Evolutionary conservation across 768 basidiomycete species (phyloP).

Genomic region (Mycena galopus): DNA sequence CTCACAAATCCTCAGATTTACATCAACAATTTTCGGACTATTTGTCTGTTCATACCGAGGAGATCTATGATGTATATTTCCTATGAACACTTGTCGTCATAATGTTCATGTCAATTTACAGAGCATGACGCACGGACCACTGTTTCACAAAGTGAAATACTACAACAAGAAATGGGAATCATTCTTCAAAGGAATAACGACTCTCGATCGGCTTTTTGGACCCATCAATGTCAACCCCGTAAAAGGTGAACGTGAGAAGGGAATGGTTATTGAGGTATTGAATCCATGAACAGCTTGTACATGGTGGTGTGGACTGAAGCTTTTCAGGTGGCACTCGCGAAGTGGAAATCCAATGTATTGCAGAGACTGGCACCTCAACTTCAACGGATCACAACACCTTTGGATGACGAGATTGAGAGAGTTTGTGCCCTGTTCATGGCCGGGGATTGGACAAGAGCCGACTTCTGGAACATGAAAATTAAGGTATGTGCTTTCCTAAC

Average conservation of each 20-base stretch:
- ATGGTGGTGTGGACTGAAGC: not conserved
- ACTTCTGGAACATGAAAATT: not conserved
- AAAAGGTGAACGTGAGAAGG: not conserved
- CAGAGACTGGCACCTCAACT: not conserved
- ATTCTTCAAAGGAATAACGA: not conserved
- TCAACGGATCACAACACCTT: not conserved
- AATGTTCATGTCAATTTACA: not conserved
- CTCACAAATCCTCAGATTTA: not conserved
- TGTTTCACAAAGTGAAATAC: not conserved
- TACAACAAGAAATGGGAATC: not conserved
- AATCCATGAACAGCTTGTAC: not conserved
- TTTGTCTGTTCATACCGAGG: not conserved
- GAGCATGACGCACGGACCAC: not conserved
- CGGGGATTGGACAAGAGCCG: not conserved
- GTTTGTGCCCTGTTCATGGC: not conserved
- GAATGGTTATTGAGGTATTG: not conserved
- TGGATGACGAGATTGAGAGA: not conserved
- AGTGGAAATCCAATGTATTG: not conserved
- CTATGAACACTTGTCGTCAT: not conserved
- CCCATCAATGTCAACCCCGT: not conserved
- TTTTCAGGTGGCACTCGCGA: not conserved
- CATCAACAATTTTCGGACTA: not conserved
- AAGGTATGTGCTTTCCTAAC: not conserved
- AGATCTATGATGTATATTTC: not conserved
- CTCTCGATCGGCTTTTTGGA: not conserved